phyloP scores from a whole-genome alignment of 1,284 basidiomycete species.

The Apiotrichum veenhuisii region DNA sequence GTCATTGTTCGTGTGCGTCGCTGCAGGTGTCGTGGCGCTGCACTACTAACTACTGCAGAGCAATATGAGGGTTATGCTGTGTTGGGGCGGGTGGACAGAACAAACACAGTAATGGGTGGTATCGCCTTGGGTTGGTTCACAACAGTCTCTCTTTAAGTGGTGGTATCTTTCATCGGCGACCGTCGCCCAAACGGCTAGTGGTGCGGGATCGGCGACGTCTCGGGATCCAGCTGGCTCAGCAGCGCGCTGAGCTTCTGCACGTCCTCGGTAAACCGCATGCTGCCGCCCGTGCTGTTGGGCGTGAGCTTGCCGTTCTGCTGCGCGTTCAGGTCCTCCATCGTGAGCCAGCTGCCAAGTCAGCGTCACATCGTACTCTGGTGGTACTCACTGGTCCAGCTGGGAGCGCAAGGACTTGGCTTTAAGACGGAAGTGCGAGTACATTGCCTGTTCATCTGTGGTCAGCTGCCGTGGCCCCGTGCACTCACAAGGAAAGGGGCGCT shows the following conservation, averaged over 20 bases:
- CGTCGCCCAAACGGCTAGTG: no score
- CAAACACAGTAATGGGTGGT: not conserved
- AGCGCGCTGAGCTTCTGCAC: slow-evolving; percentile 36
- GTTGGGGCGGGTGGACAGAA: not conserved
- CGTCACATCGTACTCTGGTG: no score
- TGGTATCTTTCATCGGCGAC: no score
- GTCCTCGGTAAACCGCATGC: slow-evolving; percentile 32
- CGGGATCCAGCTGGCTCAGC: slow-evolving; percentile 36
- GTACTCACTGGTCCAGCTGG: slow-evolving; percentile 42
- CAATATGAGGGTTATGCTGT: not conserved
- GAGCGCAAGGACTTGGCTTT: slow-evolving; percentile 40
- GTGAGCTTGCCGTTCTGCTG: slow-evolving; percentile 8
- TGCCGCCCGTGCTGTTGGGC: slow-evolving; percentile 21
- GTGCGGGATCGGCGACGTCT: slow-evolving; percentile 23
- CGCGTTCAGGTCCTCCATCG: slow-evolving; percentile 36
- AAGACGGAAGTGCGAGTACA: slow-evolving; percentile 39
- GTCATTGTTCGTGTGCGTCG: slow-evolving; percentile 4
- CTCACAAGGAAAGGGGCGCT: slow-evolving; percentile 21
- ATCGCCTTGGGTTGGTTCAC: no score
- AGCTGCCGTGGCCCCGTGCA: slow-evolving; percentile 7
- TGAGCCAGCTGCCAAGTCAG: slow-evolving; percentile 31
- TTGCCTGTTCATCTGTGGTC: slow-evolving; percentile 32
- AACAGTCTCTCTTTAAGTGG: no score
- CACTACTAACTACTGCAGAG: not conserved
- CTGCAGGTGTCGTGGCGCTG: not conserved